A percentile compares a stretch with the other conserved stretches of the same genome.
These are phyloP conservation scores for Citrus cavaleriei DNA, from an alignment of 345 rosid genomes.

Conservation along the genomic window DNA sequence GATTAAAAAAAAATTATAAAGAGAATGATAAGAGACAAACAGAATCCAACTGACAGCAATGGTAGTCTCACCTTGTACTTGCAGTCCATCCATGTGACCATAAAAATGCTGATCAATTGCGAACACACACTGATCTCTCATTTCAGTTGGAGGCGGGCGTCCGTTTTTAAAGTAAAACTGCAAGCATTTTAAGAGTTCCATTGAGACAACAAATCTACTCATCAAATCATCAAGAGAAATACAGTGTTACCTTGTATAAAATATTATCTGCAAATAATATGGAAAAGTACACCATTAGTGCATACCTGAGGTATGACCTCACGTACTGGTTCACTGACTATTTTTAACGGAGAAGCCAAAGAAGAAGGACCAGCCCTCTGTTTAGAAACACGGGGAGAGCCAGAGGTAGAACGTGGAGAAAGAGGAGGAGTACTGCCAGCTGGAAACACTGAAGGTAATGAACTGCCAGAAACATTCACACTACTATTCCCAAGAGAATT, in stretches of 20 bases:
- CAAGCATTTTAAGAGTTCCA: slow-evolving; percentile 18
- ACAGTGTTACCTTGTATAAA: neutral
- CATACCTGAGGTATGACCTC: slow-evolving; percentile 93
- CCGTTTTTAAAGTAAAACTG: slow-evolving; percentile 98
- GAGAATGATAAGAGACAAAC: neutral
- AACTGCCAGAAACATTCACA: slow-evolving; percentile 51
- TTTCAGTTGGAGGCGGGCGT: slow-evolving; percentile 69
- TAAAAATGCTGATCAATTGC: slow-evolving; percentile 66
- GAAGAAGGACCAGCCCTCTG: slow-evolving; percentile 77
- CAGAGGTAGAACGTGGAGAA: slow-evolving; percentile 81
- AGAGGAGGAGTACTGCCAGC: slow-evolving; percentile 95
- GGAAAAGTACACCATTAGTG: neutral
- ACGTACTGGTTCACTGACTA: slow-evolving; percentile 65
- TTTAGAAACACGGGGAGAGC: slow-evolving; percentile 84
- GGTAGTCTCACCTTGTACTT: slow-evolving; percentile 47
- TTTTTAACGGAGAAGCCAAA: slow-evolving; percentile 82
- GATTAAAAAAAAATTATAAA: neutral
- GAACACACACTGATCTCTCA: slow-evolving; percentile 61
- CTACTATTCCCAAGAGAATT: slow-evolving; percentile 60
- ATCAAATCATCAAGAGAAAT: neutral
- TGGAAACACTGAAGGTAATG: slow-evolving; percentile 94
- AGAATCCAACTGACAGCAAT: neutral
- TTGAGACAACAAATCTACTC: neutral
- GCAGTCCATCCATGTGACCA: slow-evolving; percentile 70
- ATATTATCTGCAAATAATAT: neutral